Base-by-base conservation (phyloP, 148 eudicot species). In the Rhododendron griersonianum region DNA sequence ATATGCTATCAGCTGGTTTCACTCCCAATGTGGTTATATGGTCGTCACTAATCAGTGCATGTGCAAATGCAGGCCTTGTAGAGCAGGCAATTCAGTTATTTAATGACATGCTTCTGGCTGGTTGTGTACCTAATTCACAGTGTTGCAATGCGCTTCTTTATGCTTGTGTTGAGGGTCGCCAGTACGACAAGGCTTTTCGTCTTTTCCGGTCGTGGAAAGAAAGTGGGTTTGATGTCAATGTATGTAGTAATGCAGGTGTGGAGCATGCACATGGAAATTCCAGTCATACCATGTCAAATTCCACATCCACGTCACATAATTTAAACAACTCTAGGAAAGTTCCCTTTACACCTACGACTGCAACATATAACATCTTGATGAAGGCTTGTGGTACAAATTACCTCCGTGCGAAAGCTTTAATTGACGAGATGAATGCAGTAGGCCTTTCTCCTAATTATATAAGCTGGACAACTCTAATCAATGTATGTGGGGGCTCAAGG, bases 311-410 rank as follows among this genome's bases (percentile, higher is more conserved):
- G 41, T 84, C 90, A 53, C 89, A 44, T 53, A 87, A 90, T 85
- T 79, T 89, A 84, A 90, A 87, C 65, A 65, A 90, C 59, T 85
- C 92, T 35, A 88, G 80, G 83, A 91, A 85, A 59, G 88, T 89
- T 84, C 95, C 95, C 81, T 95, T 95, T 79, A 89, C 78, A 84
- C 99, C 99, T 86, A 93, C 98, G 25, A 92, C 91, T 57, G 89
- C 94, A 11, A 96, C 99, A 35, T 96, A 93, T 88, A 96, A 96
- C 89, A 95, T 92, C 86, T 89, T 96, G 81, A 88, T 96, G 94
- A 96, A 94, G 92, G 99, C 98, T 59, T 96, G 99, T 87, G 98
- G 99, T 50, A 91, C 93, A 82, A 94, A 96, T 90, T 92, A 91
- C 84, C 84, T 82, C 88, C 99, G 93, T 85, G 99, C 96, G 37